A percentile compares a stretch with the other conserved stretches of the same genome.
These are phyloP conservation scores for Naganishia liquefaciens DNA, from an alignment of 1,284 basidiomycete genomes.

Conservation along the genomic window DNA sequence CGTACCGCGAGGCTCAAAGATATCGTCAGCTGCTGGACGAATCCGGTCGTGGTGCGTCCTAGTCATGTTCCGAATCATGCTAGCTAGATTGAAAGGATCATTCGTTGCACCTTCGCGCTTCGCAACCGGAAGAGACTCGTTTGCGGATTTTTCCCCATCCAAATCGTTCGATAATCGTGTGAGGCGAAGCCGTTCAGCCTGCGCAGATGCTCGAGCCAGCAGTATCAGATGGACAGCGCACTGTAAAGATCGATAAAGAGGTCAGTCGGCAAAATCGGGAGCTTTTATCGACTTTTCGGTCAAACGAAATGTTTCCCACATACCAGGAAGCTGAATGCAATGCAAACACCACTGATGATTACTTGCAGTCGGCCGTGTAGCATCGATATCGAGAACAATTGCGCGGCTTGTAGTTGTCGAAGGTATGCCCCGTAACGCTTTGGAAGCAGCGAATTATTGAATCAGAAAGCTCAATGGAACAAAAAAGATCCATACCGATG, in stretches of 20 bases:
- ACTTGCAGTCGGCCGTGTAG: conserved; percentile 2
- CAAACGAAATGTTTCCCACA: neutral
- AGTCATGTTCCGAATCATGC: conserved; percentile 9
- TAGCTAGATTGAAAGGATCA: conserved; percentile 18
- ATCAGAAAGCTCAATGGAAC: too few relatives aligned
- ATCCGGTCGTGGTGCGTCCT: neutral
- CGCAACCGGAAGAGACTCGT: neutral
- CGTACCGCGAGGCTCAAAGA: neutral
- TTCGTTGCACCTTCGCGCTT: neutral
- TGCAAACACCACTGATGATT: neutral
- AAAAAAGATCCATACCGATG: neutral
- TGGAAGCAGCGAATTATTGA: too few relatives aligned
- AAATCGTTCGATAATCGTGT: neutral
- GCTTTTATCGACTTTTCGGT: neutral
- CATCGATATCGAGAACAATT: neutral
- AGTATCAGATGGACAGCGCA: neutral
- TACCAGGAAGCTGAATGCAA: conserved; percentile 5
- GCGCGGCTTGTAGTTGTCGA: neutral
- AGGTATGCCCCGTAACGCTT: neutral
- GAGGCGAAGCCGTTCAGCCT: conserved; percentile 18
- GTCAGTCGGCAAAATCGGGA: neutral
- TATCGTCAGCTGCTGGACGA: neutral
- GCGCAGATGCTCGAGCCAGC: neutral
- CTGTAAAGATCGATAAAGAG: neutral
- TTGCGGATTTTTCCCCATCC: neutral